Evolutionary conservation across 2,329 filamentous ascomycete genomes (phyloP), one percentile per base, ranked within the genome.

Genomic region (Xylariaceae sp.): DNA sequence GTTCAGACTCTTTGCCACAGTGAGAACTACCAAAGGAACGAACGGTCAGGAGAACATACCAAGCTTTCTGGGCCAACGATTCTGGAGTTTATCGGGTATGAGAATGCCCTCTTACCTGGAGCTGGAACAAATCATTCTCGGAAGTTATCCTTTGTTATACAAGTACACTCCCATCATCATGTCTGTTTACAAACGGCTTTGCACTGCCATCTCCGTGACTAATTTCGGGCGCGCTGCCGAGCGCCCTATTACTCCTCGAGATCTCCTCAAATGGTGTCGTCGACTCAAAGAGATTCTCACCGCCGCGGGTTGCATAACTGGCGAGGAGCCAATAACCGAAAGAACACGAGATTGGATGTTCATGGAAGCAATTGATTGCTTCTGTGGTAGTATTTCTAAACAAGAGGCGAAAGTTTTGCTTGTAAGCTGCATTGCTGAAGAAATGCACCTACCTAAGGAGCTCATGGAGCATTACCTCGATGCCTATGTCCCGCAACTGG

Each of bases 361-460:
- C 65, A 82, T 96, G 74, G 94, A 99, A 68, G 89, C 91, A 0
- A 80, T 94, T 50, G 94, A 99, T 70, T 95, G 91, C 67, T 97
- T 99, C 70, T 85, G 89, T 42, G 89, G 88, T 51, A 89, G 87
- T 67, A 76, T 94, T 45, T 86, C 87, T 7, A 86, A 86, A 54
- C 78, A 79, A 32, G 76, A 80, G 9, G 74, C 84, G 32, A 83
- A 84, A 48, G 73, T 75, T 46, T 72, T 76, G 3, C 74, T 95
- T 34, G 81, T 87, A 43, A 76, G 79, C 47, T 81, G 80, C 44
- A 89, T 97, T 57, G 91, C 91, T 0, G 85, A 95, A 71, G 87
- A 91, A 64, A 86, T 99, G 73, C 89, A 91, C 54, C 84, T 97
- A 55, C 87, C 94, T 35, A 85, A 87, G 51, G 88, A 95, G 68